Base-by-base conservation (phyloP, 2,329 filamentous ascomycete genomes). In the Xylaria sp. region DNA sequence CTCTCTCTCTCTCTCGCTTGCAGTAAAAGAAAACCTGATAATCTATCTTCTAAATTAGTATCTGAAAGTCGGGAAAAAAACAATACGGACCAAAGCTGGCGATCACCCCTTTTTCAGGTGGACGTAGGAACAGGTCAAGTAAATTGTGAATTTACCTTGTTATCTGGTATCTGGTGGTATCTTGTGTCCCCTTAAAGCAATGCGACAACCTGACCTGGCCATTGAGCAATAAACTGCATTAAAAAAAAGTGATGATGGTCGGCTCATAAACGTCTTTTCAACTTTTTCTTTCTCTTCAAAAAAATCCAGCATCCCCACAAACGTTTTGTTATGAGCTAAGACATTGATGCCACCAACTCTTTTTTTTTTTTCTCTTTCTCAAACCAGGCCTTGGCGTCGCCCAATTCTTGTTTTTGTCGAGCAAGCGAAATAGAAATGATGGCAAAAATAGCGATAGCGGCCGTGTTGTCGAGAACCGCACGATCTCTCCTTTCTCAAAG, bases 361-460 rank as follows among this genome's bases (percentile, higher is more conserved):
- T 30, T 30, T 30, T 30, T 30, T 30, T 5, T 30, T 30, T 30
- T 30, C 5, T 30, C 50, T 50, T 44, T 48, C 34, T 13, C 13
- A 35, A 60, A 50, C 55, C 53, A 51, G 55, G 51, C 52, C 30
- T 50, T 44, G 47, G 56, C 23, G 54, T 51, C 18, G 39, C 59
- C 47, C 37, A 42, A 50, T 53, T 50, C 54, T 30, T 30, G 3
- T 23, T 55, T 42, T 55, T 57, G 23, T 51, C 49, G 61, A 53
- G 52, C 53, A 61, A 60, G 49, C 58, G 56, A 42, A 59, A 42
- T 52, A 56, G 51, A 59, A 62, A 13, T 62, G 54, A 62, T 56
- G 52, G 58, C 44, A 52, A 55, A 54, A 54, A 50, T 10, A 18
- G 59, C 44, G 57, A 58, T 46, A 30, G 52, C 53, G 39, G 39